Evolutionary conservation across 805 yeast genomes (phyloP).

Genomic region (Diddensiella santjacobensis): DNA sequence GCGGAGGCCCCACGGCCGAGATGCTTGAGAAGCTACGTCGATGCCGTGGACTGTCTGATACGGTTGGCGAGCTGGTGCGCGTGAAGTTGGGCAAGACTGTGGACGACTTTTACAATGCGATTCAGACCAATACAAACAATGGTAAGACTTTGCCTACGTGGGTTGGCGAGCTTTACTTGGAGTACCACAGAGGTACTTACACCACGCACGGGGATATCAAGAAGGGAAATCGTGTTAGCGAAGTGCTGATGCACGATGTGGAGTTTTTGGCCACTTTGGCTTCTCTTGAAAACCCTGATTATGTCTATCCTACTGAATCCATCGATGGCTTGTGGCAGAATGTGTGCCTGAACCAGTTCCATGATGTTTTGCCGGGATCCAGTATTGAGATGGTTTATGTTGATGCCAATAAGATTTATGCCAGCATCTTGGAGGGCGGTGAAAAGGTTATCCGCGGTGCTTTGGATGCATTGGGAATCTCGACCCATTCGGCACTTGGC

Average conservation of each 20-base stretch:
- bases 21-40: slow-evolving; percentile 92
- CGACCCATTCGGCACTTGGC: slow-evolving; percentile 14
- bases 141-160: slow-evolving; percentile 76
- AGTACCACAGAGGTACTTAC: slow-evolving; percentile 95
- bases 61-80: slow-evolving; percentile 74
- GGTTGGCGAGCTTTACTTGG: slow-evolving; percentile 92
- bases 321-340: slow-evolving; percentile 81
- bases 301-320: slow-evolving; percentile 66
- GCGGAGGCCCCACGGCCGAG: slow-evolving; percentile 95
- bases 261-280: slow-evolving; percentile 79
- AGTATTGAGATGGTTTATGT: slow-evolving; percentile 93
- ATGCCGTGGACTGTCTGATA: slow-evolving; percentile 81
- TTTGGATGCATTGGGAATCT: slow-evolving; percentile 39
- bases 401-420: slow-evolving; percentile 78
- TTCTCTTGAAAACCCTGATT: slow-evolving; percentile 51
- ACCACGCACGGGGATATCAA: slow-evolving; percentile 90
- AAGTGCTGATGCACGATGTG: slow-evolving; percentile 74
- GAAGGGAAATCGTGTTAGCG: slow-evolving; percentile 71
- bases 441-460: slow-evolving; percentile 51
- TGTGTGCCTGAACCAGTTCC: slow-evolving; percentile 87
- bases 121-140: slow-evolving; percentile 56
- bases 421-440: slow-evolving; percentile 50
- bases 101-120: slow-evolving; percentile 71
- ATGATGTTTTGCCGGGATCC: slow-evolving; percentile 96
- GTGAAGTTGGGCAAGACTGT: slow-evolving; percentile 75